Percentiles rank a stretch among this genome's conserved stretches.
These are phyloP conservation scores for Dioscorea cayenensis DNA, from an alignment of 116 monocot species.

Conservation along the genomic window DNA sequence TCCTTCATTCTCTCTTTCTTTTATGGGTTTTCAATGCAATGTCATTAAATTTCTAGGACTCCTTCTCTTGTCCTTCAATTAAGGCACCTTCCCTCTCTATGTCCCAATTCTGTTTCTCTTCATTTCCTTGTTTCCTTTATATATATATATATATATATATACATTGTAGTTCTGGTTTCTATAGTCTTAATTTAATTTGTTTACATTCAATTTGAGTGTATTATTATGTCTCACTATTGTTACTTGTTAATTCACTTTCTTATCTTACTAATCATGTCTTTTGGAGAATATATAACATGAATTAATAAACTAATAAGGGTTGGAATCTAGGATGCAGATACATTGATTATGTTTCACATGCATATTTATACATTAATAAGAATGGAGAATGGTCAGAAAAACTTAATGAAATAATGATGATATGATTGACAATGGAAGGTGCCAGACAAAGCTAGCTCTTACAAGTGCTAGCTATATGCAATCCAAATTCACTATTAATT, in stretches of 20 bases:
- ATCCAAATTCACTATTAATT: not conserved
- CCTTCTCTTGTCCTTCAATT: not conserved
- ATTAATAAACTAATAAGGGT: not conserved
- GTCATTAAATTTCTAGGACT: not conserved
- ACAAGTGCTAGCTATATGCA: not conserved
- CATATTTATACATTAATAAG: not conserved
- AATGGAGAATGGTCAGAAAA: not conserved
- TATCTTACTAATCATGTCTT: not conserved
- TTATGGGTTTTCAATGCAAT: not conserved
- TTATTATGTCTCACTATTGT: no score
- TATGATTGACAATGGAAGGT: not conserved
- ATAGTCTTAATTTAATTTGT: no score
- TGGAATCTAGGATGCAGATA: not conserved
- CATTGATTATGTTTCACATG: not conserved
- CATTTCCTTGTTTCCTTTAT: not conserved
- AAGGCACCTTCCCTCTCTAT: not conserved
- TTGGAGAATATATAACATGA: not conserved
- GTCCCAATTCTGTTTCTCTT: not conserved
- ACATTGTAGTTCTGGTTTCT: no score
- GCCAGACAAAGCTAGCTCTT: not conserved
- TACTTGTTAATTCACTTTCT: not conserved
- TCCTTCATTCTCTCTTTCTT: slow-evolving; percentile 15
- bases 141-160: no score
- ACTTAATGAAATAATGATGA: not conserved
- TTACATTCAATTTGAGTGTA: no score